phyloP scores from a whole-genome alignment of 164 flowering plant genomes.

The Piper longum region DNA sequence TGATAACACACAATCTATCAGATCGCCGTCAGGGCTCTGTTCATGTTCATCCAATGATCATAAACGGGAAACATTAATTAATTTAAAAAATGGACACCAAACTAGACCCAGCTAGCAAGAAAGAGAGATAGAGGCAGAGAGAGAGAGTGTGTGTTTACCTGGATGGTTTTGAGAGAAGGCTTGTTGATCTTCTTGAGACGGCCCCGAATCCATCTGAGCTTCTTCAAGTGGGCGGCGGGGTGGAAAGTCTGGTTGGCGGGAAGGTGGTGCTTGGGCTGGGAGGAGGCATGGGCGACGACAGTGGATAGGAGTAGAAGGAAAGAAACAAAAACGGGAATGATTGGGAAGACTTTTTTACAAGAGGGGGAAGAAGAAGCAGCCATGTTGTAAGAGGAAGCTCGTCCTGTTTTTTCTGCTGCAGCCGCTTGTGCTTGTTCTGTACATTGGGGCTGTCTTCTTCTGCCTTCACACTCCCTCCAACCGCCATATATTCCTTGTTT shows the following conservation, averaged over 20 bases:
- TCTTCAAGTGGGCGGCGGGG: constrained; percentile 47
- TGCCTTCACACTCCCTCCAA: constrained; percentile 14
- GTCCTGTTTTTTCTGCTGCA: constrained; percentile 17
- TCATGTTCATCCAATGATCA: constrained; percentile 1
- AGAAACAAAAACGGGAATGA: constrained; percentile 45
- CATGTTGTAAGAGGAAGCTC: constrained; percentile 23
- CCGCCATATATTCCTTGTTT: constrained; percentile 18
- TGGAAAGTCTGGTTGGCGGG: constrained; percentile 32
- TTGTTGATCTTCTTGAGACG: constrained; percentile 73
- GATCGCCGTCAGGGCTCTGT: constrained; percentile 98
- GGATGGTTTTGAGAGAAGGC: constrained; percentile 70
- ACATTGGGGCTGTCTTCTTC: constrained; percentile 56
- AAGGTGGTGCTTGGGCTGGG: neutral
- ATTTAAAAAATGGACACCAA: too few relatives aligned
- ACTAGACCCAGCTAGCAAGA: neutral
- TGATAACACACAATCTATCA: constrained; percentile 69
- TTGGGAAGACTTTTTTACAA: constrained; percentile 28
- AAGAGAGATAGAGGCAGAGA: neutral
- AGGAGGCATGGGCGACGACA: constrained; percentile 14
- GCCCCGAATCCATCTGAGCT: constrained; percentile 42
- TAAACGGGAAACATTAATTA: neutral
- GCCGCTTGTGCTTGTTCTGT: constrained; percentile 18
- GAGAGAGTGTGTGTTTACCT: constrained; percentile 9
- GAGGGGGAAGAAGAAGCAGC: constrained; percentile 19
- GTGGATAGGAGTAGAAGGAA: constrained; percentile 34